Evolutionary conservation across 2,329 filamentous ascomycete genomes (phyloP).

Genomic region (Cephalotrichum gorgonifer): DNA sequence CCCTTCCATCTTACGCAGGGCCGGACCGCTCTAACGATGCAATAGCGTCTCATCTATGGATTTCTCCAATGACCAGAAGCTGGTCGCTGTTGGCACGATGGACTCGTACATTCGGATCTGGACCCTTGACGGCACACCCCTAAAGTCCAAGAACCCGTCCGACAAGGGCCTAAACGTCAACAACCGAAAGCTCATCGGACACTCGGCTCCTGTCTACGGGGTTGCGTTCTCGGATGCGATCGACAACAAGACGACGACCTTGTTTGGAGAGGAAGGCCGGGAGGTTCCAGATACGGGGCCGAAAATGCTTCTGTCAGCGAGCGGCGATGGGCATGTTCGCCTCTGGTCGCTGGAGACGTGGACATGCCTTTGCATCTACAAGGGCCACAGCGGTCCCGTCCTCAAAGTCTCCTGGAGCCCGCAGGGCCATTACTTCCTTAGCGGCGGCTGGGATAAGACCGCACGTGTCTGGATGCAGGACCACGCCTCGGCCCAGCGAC

Average conservation of each 20-base stretch:
- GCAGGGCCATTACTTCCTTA: constrained; percentile 90
- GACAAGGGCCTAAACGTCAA: constrained; percentile 50
- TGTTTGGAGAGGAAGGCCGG: constrained; percentile 39
- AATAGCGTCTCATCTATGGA: constrained; percentile 80
- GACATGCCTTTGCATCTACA: constrained; percentile 89
- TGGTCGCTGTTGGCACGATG: constrained; percentile 80
- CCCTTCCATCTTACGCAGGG: not conserved
- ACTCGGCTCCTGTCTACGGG: constrained; percentile 80
- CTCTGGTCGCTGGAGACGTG: constrained; percentile 90
- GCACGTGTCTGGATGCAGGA: constrained; percentile 89
- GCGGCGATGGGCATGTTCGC: constrained; percentile 77
- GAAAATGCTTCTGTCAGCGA: constrained; percentile 76
- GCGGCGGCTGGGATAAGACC: constrained; percentile 79
- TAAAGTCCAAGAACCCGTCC: constrained; percentile 54
- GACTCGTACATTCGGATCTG: constrained; percentile 96
- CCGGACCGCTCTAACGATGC: constrained; percentile 8
- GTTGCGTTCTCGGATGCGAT: constrained; percentile 76
- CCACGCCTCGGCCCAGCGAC: constrained; percentile 76
- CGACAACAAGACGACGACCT: constrained; percentile 31
- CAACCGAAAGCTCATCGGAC: constrained; percentile 71
- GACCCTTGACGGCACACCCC: constrained; percentile 75
- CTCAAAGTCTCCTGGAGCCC: constrained; percentile 86
- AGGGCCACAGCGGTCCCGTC: constrained; percentile 81
- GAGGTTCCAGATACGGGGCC: constrained; percentile 40
- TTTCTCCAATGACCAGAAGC: constrained; percentile 81